Percentiles rank a stretch among this genome's conserved stretches.
Evolutionary conservation across 2,329 filamentous ascomycete genomes (phyloP).

Genomic region (Bretziella fagacearum): DNA sequence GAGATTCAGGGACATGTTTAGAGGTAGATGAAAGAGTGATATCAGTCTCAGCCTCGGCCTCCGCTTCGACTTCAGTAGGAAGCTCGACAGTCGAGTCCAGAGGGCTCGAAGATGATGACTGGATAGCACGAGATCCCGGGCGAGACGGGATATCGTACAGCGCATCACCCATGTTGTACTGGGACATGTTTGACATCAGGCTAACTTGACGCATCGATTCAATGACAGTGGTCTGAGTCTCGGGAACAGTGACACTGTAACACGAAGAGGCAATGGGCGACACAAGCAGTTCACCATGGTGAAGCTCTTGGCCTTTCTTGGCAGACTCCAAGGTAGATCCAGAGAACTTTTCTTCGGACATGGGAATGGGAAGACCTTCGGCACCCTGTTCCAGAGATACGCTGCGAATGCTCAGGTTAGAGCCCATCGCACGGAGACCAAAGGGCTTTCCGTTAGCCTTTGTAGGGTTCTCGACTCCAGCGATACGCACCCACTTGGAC

Average conservation of each 20-base stretch:
- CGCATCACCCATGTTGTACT: conserved; percentile 12
- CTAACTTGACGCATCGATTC: conserved; percentile 13
- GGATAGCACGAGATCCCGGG: conserved; percentile 5
- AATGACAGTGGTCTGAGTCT: conserved; percentile 13
- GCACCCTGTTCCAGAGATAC: neutral
- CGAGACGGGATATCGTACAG: conserved; percentile 10
- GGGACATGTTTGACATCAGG: conserved; percentile 14
- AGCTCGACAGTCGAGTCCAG: neutral
- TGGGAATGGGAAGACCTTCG: neutral
- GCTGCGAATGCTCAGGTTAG: conserved; percentile 7
- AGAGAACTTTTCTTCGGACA: neutral
- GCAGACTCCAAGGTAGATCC: neutral
- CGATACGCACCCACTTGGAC: conserved; percentile 12
- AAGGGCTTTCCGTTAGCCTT: conserved; percentile 10
- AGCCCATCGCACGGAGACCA: conserved; percentile 8
- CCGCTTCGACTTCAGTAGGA: neutral
- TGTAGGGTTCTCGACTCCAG: conserved; percentile 1
- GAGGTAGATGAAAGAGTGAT: no score
- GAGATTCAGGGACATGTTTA: neutral
- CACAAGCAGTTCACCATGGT: conserved; percentile 7
- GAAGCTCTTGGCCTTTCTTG: neutral
- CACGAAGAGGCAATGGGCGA: conserved; percentile 13
- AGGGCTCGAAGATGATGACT: neutral
- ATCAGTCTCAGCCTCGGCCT: neutral
- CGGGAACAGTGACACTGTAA: conserved; percentile 14